phyloP scores from a whole-genome alignment of 2,329 filamentous ascomycete genomes.

The Pyrenochaeta sp. region DNA sequence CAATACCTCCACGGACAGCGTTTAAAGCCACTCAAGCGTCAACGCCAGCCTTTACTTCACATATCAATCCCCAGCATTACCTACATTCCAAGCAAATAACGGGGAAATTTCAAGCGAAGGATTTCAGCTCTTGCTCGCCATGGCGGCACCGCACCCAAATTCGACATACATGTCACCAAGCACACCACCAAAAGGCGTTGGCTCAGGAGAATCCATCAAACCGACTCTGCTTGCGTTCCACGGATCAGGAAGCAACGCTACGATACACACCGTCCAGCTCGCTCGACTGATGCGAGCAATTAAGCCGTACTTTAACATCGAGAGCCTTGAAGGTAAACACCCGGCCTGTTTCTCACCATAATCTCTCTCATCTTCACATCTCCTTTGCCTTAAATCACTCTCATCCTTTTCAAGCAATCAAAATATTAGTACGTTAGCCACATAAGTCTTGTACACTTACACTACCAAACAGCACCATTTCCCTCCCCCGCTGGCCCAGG shows the following conservation, averaged over 20 bases:
- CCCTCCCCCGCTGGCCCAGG: conserved; percentile 45
- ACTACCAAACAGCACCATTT: conserved; percentile 38
- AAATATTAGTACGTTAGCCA: too few species aligned
- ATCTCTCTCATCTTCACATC: background rate
- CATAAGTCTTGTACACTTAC: background rate
- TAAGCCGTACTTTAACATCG: conserved; percentile 35
- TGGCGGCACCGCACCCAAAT: conserved; percentile 3
- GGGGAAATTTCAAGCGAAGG: background rate
- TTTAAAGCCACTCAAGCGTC: background rate
- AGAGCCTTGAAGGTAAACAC: conserved; percentile 33
- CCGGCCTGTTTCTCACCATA: background rate
- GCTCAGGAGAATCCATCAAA: conserved; percentile 21
- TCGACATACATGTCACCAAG: conserved; percentile 3
- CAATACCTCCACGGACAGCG: background rate
- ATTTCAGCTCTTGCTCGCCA: background rate
- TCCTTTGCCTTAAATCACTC: too few species aligned
- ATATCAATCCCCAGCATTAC: background rate
- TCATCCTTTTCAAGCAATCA: too few species aligned
- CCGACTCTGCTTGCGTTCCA: conserved; percentile 48
- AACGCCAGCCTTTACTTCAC: background rate
- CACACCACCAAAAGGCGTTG: background rate
- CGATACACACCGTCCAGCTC: conserved; percentile 44
- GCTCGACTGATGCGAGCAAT: conserved; percentile 38
- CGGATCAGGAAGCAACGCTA: conserved; percentile 45
- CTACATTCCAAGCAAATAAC: background rate